Conservation (phyloP, 352 stramenopile genomes). For the Hyaloperonospora arabidopsidis region DNA sequence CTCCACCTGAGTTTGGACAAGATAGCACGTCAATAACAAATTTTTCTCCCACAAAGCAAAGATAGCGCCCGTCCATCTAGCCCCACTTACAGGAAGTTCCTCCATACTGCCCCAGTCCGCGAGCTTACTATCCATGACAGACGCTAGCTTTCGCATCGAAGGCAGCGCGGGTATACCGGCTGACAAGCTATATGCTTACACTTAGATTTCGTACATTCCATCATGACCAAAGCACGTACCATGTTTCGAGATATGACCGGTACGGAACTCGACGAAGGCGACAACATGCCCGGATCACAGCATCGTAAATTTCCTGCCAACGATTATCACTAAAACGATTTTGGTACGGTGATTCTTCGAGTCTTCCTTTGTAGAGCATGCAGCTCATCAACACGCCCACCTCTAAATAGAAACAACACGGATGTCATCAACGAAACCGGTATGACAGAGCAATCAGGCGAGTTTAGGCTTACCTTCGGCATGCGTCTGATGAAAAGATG, state of each 20-base stretch:
- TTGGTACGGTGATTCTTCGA: slow-evolving; percentile 75
- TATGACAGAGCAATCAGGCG: neutral
- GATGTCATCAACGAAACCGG: neutral
- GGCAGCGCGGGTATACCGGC: slow-evolving; percentile 60
- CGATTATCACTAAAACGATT: slow-evolving; percentile 57
- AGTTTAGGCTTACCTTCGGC: slow-evolving; percentile 31
- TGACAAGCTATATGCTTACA: slow-evolving; percentile 44
- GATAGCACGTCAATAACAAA: slow-evolving; percentile 5
- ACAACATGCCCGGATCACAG: slow-evolving; percentile 67
- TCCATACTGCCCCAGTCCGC: slow-evolving; percentile 67
- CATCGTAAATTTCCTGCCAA: slow-evolving; percentile 66
- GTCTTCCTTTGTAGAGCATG: slow-evolving; percentile 62
- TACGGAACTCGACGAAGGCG: slow-evolving; percentile 61
- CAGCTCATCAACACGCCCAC: slow-evolving; percentile 76
- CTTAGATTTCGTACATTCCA: slow-evolving; percentile 5
- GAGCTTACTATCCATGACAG: slow-evolving; percentile 74
- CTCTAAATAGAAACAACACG: slow-evolving; percentile 29
- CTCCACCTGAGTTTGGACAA: slow-evolving; percentile 37
- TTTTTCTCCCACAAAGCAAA: too few species aligned
- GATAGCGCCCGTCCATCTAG: too few species aligned
- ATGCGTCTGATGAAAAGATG: slow-evolving; percentile 53
- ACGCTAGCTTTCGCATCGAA: slow-evolving; percentile 71
- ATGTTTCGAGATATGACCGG: slow-evolving; percentile 66
- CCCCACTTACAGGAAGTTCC: slow-evolving; percentile 49
- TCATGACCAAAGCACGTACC: slow-evolving; percentile 23